Percentiles rank a stretch among this genome's conserved stretches.
These are phyloP conservation scores for Rosa chinensis DNA, from an alignment of 306 rosid genomes.

Conservation along the genomic window DNA sequence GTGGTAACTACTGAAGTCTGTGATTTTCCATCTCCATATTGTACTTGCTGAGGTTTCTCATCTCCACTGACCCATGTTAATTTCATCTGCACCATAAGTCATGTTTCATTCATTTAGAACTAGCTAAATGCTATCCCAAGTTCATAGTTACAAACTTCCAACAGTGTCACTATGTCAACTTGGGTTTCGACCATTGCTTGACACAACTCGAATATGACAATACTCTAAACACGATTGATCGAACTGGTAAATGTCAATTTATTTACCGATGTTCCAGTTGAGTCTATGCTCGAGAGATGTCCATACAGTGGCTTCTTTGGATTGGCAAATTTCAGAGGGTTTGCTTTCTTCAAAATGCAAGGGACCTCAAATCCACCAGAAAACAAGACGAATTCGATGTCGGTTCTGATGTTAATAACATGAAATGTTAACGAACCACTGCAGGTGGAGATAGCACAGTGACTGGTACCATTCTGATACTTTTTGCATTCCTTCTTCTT, in stretches of 20 bases:
- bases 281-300: conserved; percentile 66
- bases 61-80: conserved; percentile 93
- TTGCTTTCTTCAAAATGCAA: conserved; percentile 51
- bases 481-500: conserved; percentile 53
- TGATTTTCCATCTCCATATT: conserved; percentile 53
- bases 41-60: conserved; percentile 57
- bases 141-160: neutral
- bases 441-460: conserved; percentile 44
- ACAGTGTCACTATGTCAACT: neutral
- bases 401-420: conserved; percentile 77
- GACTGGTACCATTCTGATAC: conserved; percentile 13
- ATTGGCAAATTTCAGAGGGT: conserved; percentile 50
- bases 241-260: neutral
- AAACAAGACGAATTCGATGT: conserved; percentile 74
- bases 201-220: neutral
- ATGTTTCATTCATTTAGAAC: neutral
- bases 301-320: conserved; percentile 72
- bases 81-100: conserved; percentile 55
- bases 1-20: conserved; percentile 58
- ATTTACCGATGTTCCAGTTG: conserved; percentile 31
- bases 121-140: neutral
- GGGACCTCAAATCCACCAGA: conserved; percentile 61
- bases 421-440: conserved; percentile 69
- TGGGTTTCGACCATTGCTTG: neutral
- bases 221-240: no score